These are phyloP conservation scores for Porogramme epimiltina DNA, from an alignment of 1,284 basidiomycete species.

Conservation along the genomic window DNA sequence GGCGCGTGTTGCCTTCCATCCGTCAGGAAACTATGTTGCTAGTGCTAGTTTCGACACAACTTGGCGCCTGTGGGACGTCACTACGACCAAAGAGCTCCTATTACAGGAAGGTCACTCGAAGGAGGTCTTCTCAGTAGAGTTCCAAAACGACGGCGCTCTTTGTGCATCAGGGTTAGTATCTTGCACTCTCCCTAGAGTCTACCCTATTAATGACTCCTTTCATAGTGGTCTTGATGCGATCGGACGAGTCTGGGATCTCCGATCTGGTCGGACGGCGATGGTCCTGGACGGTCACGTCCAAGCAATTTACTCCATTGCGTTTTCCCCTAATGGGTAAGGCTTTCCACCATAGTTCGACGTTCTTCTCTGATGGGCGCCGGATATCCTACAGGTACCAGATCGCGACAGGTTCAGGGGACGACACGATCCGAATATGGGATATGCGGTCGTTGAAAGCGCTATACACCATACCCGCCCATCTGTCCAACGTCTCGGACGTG, in stretches of 20 bases:
- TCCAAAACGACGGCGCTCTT: slow-evolving; percentile 94
- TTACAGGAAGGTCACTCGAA: slow-evolving; percentile 97
- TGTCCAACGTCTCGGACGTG: slow-evolving; percentile 92
- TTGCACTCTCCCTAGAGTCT: not conserved
- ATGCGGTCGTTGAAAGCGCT: slow-evolving; percentile 88
- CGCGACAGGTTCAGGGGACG: slow-evolving; percentile 95
- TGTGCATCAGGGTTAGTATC: slow-evolving; percentile 83
- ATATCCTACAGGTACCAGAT: slow-evolving; percentile 79
- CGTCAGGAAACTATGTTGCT: slow-evolving; percentile 89
- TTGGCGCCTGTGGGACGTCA: slow-evolving; percentile 97
- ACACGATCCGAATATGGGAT: slow-evolving; percentile 99
- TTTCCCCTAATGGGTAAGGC: slow-evolving; percentile 91
- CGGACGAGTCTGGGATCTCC: slow-evolving; percentile 94
- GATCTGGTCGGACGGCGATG: slow-evolving; percentile 96
- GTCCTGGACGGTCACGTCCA: slow-evolving; percentile 97
- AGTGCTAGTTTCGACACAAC: slow-evolving; percentile 97
- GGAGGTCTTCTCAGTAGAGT: slow-evolving; percentile 94
- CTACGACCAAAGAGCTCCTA: slow-evolving; percentile 79
- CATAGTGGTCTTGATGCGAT: slow-evolving; percentile 93
- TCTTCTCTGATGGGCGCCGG: not conserved
- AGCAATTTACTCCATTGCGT: slow-evolving; percentile 89
- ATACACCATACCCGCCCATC: slow-evolving; percentile 97
- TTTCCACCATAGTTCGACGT: not conserved
- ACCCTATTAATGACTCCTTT: slow-evolving; percentile 9
- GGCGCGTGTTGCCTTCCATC: slow-evolving; percentile 94